A percentile compares a stretch with the other conserved stretches of the same genome.
phyloP scores from a whole-genome alignment of 2,329 filamentous ascomycete genomes.

The Colletotrichum eremochloae region DNA sequence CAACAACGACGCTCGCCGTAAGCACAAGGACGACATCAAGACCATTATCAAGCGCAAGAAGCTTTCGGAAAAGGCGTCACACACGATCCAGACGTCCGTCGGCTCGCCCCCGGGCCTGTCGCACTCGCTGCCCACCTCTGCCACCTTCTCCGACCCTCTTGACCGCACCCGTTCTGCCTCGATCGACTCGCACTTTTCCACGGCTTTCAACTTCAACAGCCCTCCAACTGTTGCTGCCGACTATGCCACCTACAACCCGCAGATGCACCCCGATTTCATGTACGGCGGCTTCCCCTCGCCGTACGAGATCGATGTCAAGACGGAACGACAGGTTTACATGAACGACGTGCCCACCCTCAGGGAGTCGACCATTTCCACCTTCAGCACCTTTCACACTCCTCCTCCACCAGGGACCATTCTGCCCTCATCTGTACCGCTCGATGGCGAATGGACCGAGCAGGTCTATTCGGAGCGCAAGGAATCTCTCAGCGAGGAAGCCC shows the following conservation, averaged over 20 bases:
- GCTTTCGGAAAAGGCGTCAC: conserved; percentile 84
- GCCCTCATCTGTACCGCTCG: conserved; percentile 68
- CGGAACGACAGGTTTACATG: conserved; percentile 92
- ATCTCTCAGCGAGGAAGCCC: conserved; percentile 73
- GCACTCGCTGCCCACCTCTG: conserved; percentile 85
- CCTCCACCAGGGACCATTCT: conserved; percentile 77
- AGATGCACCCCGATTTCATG: conserved; percentile 74
- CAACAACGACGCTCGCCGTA: conserved; percentile 86
- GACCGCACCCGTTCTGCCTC: conserved; percentile 81
- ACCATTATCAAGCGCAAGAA: conserved; percentile 98
- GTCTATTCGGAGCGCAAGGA: conserved; percentile 77
- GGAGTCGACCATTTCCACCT: conserved; percentile 91
- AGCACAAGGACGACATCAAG: conserved; percentile 97
- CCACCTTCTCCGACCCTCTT: conserved; percentile 81
- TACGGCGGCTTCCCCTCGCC: conserved; percentile 73
- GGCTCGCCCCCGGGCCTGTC: conserved; percentile 83
- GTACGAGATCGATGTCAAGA: conserved; percentile 96
- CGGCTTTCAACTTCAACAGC: conserved; percentile 80
- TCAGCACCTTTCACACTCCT: conserved; percentile 89
- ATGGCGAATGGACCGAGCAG: conserved; percentile 80
- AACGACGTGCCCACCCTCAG: conserved; percentile 88
- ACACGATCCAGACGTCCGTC: conserved; percentile 67
- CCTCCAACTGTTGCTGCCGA: conserved; percentile 64
- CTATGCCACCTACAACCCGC: conserved; percentile 72
- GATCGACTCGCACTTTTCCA: conserved; percentile 83